phyloP scores from a whole-genome alignment of 2,329 filamentous ascomycete species.

The Fusarium metavorans region DNA sequence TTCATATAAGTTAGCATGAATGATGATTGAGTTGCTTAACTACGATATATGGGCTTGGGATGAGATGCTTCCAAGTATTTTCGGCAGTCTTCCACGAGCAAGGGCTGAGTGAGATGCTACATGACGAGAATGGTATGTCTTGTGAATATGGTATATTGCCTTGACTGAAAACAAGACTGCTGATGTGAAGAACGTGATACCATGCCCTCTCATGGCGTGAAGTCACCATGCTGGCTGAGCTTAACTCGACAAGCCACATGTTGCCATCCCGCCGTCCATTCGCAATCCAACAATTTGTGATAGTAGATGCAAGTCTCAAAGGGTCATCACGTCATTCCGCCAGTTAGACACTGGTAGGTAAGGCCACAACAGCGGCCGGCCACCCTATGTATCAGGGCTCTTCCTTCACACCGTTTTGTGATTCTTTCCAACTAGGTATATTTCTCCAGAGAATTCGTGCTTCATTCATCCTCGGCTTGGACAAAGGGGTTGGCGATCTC shows the following conservation, averaged over 20 bases:
- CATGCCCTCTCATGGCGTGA: neutral
- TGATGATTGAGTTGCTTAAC: neutral
- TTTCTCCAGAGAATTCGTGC: neutral
- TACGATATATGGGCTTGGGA: constrained; percentile 15
- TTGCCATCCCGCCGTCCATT: constrained; percentile 4
- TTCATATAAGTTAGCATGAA: neutral
- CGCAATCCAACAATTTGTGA: constrained; percentile 17
- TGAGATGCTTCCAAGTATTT: neutral
- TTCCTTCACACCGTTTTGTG: constrained; percentile 4
- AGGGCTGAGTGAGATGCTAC: constrained; percentile 17
- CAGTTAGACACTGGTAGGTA: constrained; percentile 2
- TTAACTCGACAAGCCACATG: neutral
- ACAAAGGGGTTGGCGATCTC: constrained; percentile 95
- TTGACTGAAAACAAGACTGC: constrained; percentile 33
- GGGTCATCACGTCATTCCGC: constrained; percentile 8
- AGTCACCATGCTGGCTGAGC: neutral
- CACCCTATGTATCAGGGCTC: neutral
- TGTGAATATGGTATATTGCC: constrained; percentile 40
- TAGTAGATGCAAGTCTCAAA: constrained; percentile 15
- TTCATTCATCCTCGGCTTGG: constrained; percentile 74
- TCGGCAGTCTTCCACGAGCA: neutral
- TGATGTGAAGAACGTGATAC: constrained; percentile 15
- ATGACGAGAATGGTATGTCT: constrained; percentile 35
- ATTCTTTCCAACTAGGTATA: constrained; percentile 16
- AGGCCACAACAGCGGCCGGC: neutral